These are phyloP conservation scores for Adansonia gregorii DNA, from an alignment of 441 rosid species.

Conservation along the genomic window DNA sequence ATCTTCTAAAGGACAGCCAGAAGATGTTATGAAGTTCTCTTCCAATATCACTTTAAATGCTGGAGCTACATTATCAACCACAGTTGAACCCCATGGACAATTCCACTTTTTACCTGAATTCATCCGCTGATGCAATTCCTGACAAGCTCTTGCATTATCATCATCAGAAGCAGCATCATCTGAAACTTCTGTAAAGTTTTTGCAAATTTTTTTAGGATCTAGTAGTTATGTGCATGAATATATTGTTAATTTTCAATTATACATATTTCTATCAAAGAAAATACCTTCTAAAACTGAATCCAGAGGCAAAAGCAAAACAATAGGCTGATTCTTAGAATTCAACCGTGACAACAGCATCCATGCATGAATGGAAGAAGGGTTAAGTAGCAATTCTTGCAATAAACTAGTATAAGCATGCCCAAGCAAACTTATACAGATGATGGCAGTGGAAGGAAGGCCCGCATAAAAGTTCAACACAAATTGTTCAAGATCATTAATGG, in stretches of 20 bases:
- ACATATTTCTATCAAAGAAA: conserved; percentile 4
- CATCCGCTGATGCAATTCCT: conserved; percentile 38
- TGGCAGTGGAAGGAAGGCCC: conserved; percentile 65
- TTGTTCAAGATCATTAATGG: conserved; percentile 65
- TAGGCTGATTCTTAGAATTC: conserved; percentile 62
- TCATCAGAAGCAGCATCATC: conserved; percentile 33
- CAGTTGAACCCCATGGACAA: conserved; percentile 84
- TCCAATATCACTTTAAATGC: conserved; percentile 76
- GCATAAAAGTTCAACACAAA: conserved; percentile 61
- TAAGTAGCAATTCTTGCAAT: conserved; percentile 56
- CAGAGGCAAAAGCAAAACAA: conserved; percentile 80
- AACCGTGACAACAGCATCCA: conserved; percentile 82
- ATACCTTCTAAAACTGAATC: conserved; percentile 75
- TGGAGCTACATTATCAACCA: conserved; percentile 81
- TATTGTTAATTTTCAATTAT: conserved; percentile 26
- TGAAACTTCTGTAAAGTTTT: conserved; percentile 34
- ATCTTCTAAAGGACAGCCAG: conserved; percentile 55
- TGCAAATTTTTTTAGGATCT: background rate
- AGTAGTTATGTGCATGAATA: conserved; percentile 2
- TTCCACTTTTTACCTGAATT: conserved; percentile 59
- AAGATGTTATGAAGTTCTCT: conserved; percentile 69
- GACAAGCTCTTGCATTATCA: conserved; percentile 44
- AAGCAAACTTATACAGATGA: conserved; percentile 77
- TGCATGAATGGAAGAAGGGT: conserved; percentile 58
- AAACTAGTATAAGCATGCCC: conserved; percentile 59